A percentile compares a stretch with the other conserved stretches of the same genome.
Conservation (phyloP, 345 rosid species). For the Firmiana major region DNA sequence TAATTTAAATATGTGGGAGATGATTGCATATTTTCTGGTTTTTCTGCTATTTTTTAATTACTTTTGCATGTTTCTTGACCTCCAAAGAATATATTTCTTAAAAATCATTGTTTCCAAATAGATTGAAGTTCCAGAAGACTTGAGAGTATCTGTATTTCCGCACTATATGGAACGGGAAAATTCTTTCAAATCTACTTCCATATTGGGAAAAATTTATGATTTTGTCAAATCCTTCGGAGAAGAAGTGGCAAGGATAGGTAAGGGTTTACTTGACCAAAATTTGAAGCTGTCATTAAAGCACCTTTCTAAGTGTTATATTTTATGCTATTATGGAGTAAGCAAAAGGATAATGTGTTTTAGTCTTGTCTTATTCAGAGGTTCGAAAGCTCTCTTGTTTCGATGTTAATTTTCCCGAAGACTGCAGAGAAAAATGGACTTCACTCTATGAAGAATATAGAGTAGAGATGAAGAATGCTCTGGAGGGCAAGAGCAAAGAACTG, state of each 20-base stretch:
- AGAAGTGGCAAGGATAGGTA: slow-evolving; percentile 35
- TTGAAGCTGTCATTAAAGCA: not conserved
- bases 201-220: slow-evolving; percentile 65
- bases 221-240: slow-evolving; percentile 29
- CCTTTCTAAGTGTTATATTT: not conserved
- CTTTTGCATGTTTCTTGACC: not conserved
- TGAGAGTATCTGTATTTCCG: slow-evolving; percentile 51
- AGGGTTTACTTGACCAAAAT: slow-evolving; percentile 1
- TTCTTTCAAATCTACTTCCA: slow-evolving; percentile 48
- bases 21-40: not conserved
- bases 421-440: slow-evolving; percentile 29
- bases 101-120: slow-evolving; percentile 10
- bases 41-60: not conserved
- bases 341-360: not conserved
- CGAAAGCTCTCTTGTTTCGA: slow-evolving; percentile 48
- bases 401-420: slow-evolving; percentile 13
- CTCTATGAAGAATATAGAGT: slow-evolving; percentile 37
- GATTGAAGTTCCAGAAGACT: slow-evolving; percentile 42
- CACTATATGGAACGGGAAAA: slow-evolving; percentile 48
- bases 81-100: not conserved
- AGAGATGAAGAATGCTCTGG: slow-evolving; percentile 44
- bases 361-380: slow-evolving; percentile 33
- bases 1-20: not conserved
- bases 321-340: not conserved
- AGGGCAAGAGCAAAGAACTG: not conserved